A percentile compares a stretch with the other conserved stretches of the same genome.
These are phyloP conservation scores for Hortiboletus flavorubellus DNA, from an alignment of 768 basidiomycete genomes.

Conservation along the genomic window DNA sequence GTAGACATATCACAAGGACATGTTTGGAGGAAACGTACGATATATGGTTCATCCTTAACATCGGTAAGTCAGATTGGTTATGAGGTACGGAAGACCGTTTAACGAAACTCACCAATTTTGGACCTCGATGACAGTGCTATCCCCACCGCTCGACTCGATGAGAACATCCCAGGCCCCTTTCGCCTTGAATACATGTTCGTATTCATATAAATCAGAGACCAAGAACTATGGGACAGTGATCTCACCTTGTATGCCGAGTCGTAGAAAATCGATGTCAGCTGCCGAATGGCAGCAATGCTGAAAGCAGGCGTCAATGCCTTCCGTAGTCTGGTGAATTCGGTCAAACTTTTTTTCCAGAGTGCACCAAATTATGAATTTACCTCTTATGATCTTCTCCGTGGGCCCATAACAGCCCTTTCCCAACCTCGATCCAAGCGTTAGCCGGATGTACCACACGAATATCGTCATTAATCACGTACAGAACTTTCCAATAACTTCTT, in stretches of 20 bases:
- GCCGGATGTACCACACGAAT: background rate
- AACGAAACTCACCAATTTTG: slow-evolving; percentile 27
- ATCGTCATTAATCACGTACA: background rate
- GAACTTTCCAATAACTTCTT: background rate
- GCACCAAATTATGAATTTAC: slow-evolving; percentile 16
- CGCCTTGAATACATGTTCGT: slow-evolving; percentile 12
- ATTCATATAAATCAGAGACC: background rate
- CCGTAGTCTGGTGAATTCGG: slow-evolving; percentile 28
- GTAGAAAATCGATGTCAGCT: slow-evolving; percentile 37
- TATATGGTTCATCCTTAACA: slow-evolving; percentile 33
- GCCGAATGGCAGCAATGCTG: slow-evolving; percentile 36
- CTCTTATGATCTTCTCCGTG: slow-evolving; percentile 46
- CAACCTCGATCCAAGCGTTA: slow-evolving; percentile 6
- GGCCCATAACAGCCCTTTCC: slow-evolving; percentile 29
- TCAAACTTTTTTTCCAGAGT: background rate
- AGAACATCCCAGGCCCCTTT: slow-evolving; percentile 31
- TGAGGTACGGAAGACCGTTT: background rate
- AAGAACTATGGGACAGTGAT: background rate
- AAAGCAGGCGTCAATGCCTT: slow-evolving; percentile 39
- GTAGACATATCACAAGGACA: background rate
- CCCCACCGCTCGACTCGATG: slow-evolving; percentile 14
- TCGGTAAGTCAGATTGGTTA: background rate
- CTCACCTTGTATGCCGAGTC: slow-evolving; percentile 32
- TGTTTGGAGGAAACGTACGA: slow-evolving; percentile 21
- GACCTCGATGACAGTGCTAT: slow-evolving; percentile 32